A percentile compares a stretch with the other conserved stretches of the same genome.
Evolutionary conservation across 306 rosid genomes (phyloP).

Genomic region (Quercus gilva): DNA sequence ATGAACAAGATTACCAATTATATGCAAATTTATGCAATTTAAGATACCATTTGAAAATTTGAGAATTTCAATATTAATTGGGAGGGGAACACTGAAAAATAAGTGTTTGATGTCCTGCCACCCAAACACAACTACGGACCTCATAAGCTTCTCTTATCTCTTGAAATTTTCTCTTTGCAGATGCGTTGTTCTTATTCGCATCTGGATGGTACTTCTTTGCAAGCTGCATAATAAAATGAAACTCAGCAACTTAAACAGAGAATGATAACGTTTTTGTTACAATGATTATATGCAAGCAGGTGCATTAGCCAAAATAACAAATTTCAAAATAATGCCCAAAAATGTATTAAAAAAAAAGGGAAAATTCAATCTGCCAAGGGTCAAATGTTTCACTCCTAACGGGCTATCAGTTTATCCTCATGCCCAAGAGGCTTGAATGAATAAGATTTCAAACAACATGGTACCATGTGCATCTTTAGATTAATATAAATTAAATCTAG

Average conservation of each 20-base stretch:
- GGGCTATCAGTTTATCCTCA: no score
- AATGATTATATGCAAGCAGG: neutral
- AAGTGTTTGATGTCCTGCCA: neutral
- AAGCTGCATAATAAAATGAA: constrained; percentile 46
- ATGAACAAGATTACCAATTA: constrained; percentile 16
- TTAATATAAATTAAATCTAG: no score
- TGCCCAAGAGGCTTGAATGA: no score
- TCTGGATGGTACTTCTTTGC: constrained; percentile 97
- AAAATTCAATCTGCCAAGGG: neutral
- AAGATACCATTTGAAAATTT: constrained; percentile 1
- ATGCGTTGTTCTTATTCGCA: constrained; percentile 78
- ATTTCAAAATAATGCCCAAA: neutral
- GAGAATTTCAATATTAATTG: neutral
- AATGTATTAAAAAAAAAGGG: neutral
- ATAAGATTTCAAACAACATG: no score
- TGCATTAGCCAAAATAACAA: neutral
- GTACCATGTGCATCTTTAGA: no score
- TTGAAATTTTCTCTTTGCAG: constrained; percentile 85
- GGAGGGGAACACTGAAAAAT: neutral
- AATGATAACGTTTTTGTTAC: neutral
- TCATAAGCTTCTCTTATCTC: constrained; percentile 94
- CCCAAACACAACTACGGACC: constrained; percentile 44
- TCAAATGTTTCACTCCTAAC: neutral
- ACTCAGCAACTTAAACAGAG: constrained; percentile 1
- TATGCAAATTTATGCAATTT: constrained; percentile 4